These are phyloP conservation scores for Micractinium sp. DNA, from an alignment of 139 green algal genomes.

Conservation along the genomic window DNA sequence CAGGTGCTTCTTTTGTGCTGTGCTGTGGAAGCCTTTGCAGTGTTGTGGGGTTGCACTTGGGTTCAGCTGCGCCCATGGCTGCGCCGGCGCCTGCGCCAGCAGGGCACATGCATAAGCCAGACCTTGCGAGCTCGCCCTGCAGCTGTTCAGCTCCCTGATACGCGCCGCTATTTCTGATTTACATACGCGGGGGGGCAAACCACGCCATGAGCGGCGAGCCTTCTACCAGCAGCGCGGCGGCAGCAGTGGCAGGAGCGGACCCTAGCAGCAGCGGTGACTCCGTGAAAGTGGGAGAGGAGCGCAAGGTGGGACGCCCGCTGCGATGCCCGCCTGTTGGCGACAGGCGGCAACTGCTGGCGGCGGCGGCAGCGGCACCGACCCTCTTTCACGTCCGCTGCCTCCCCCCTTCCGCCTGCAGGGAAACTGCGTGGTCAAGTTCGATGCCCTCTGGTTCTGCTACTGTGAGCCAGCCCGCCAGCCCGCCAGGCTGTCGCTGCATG, in stretches of 20 bases:
- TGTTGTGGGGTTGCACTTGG: too few relatives aligned
- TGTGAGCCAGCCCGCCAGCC: constrained; percentile 42
- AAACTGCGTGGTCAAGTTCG: constrained; percentile 53
- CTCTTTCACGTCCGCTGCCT: not conserved
- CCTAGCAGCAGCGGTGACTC: not conserved
- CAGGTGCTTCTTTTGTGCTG: too few relatives aligned
- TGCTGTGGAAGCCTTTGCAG: too few relatives aligned
- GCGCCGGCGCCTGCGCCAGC: too few relatives aligned
- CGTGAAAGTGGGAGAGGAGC: constrained; percentile 1
- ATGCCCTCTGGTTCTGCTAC: constrained; percentile 71
- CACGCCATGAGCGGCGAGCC: not conserved
- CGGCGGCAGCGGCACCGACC: not conserved
- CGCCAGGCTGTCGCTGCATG: not conserved
- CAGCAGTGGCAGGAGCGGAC: not conserved
- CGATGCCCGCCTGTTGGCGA: not conserved
- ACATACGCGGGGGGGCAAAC: too few relatives aligned
- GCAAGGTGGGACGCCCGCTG: not conserved
- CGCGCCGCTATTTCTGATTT: too few relatives aligned
- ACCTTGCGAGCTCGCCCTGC: too few relatives aligned
- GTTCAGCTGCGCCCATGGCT: not conserved
- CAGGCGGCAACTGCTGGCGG: not conserved
- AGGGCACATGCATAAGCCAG: not conserved
- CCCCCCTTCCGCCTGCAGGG: not conserved
- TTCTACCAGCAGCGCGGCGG: not conserved
- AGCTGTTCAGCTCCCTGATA: too few relatives aligned